phyloP scores from a whole-genome alignment of 176 grass and related monocot species.

The Juncus inflexus region DNA sequence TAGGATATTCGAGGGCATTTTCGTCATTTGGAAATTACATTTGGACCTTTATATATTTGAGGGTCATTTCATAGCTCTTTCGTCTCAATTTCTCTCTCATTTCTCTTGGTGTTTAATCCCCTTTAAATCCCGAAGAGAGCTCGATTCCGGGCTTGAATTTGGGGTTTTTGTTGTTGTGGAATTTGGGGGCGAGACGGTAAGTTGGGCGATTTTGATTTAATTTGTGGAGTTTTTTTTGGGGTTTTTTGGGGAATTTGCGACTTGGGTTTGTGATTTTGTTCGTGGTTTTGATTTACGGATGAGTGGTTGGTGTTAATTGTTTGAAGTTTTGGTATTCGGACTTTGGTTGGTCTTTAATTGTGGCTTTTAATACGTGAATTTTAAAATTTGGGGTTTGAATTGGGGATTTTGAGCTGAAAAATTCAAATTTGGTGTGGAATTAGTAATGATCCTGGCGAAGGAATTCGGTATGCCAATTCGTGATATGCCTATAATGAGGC shows the following conservation, averaged over 20 bases:
- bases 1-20: conserved; percentile 7
- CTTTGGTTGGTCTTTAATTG: conserved; percentile 5
- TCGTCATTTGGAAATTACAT: conserved; percentile 26
- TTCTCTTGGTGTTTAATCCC: conserved; percentile 18
- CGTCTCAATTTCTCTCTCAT: not conserved
- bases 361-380: conserved; percentile 6
- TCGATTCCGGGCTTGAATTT: conserved; percentile 13
- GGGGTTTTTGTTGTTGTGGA: not conserved
- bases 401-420: not conserved
- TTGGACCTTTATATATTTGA: conserved; percentile 8
- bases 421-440: not conserved
- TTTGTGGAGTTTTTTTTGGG: not conserved
- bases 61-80: conserved; percentile 8
- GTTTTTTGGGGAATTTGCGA: conserved; percentile 1
- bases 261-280: not conserved
- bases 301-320: not conserved
- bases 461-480: conserved; percentile 52
- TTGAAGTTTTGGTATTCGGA: conserved; percentile 3
- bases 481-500: conserved; percentile 32
- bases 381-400: not conserved
- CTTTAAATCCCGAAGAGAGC: conserved; percentile 8
- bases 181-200: conserved; percentile 14
- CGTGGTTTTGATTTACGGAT: not conserved
- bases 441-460: conserved; percentile 66
- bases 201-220: conserved; percentile 18